phyloP scores from a whole-genome alignment of 768 basidiomycete genomes.

The Dentipellis fragilis region DNA sequence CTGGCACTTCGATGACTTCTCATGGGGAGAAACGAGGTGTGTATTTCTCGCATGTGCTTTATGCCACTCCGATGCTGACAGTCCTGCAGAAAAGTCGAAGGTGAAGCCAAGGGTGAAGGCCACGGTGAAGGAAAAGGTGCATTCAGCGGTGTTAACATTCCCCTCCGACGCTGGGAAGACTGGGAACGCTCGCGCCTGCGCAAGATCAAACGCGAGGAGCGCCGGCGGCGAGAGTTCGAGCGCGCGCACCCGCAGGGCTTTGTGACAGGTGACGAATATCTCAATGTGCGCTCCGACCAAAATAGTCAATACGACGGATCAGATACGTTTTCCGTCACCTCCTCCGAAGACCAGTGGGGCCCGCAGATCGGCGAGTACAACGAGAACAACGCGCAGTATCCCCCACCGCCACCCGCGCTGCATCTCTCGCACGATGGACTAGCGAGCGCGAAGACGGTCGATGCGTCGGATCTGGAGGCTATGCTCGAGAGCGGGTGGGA shows the following conservation, averaged over 20 bases:
- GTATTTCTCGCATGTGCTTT: conserved; percentile 16
- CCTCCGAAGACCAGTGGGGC: conserved; percentile 94
- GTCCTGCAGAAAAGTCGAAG: conserved; percentile 76
- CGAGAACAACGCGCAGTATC: conserved; percentile 68
- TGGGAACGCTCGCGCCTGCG: conserved; percentile 95
- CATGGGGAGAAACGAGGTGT: conserved; percentile 97
- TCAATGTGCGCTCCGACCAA: conserved; percentile 44
- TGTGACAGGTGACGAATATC: conserved; percentile 49
- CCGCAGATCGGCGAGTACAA: conserved; percentile 93
- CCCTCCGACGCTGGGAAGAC: conserved; percentile 97
- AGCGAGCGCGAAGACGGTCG: conserved; percentile 38
- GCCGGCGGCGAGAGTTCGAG: conserved; percentile 73
- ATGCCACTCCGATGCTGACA: conserved; percentile 5
- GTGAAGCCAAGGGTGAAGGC: conserved; percentile 71
- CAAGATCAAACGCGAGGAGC: conserved; percentile 82
- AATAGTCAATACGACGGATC: conserved; percentile 60
- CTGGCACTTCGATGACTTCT: conserved; percentile 99
- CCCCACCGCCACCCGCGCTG: conserved; percentile 78
- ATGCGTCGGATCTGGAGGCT: conserved; percentile 72
- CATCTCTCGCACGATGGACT: conserved; percentile 31
- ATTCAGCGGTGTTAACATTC: conserved; percentile 53
- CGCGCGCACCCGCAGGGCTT: conserved; percentile 65
- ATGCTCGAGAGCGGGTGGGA: conserved; percentile 92
- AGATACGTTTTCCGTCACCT: conserved; percentile 71
- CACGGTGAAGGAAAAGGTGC: conserved; percentile 60